phyloP scores from a whole-genome alignment of 192 early-diverging fungal species.

The Spizellomyces punctatus region DNA sequence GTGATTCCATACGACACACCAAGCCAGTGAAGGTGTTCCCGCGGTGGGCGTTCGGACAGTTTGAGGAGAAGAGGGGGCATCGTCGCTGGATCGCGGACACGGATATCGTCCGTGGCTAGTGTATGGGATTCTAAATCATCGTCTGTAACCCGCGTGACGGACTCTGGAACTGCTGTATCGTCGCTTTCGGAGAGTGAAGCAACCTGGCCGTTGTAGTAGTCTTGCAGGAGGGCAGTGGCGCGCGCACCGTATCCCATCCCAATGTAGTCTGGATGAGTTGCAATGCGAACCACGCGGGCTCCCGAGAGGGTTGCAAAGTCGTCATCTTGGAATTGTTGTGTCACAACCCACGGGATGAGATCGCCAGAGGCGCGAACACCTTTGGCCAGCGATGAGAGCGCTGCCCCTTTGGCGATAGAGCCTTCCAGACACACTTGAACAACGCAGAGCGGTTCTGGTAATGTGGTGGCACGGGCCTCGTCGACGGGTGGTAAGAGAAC shows the following conservation, averaged over 20 bases:
- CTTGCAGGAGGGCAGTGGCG: constrained; percentile 82
- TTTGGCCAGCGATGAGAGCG: constrained; percentile 78
- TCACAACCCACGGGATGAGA: constrained; percentile 95
- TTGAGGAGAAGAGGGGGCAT: constrained; percentile 93
- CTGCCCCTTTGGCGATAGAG: constrained; percentile 84
- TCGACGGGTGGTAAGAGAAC: constrained; percentile 91
- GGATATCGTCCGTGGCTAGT: constrained; percentile 75
- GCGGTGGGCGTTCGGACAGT: constrained; percentile 74
- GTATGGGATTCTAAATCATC: constrained; percentile 55
- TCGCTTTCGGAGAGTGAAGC: constrained; percentile 57
- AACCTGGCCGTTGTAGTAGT: constrained; percentile 83
- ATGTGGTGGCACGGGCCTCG: constrained; percentile 50
- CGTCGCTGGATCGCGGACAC: constrained; percentile 80
- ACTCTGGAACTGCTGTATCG: constrained; percentile 33
- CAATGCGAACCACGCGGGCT: constrained; percentile 95
- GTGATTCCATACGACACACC: constrained; percentile 97
- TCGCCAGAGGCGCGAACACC: constrained; percentile 90
- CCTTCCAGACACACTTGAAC: constrained; percentile 93
- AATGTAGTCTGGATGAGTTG: constrained; percentile 95
- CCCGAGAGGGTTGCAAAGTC: constrained; percentile 95
- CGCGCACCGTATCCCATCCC: constrained; percentile 96
- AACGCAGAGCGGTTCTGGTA: constrained; percentile 96
- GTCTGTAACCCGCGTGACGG: constrained; percentile 58
- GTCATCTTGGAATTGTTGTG: constrained; percentile 93
- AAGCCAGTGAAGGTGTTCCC: constrained; percentile 85